Conservation (phyloP, 2,329 filamentous ascomycete genomes). For the Alternaria brassicae region DNA sequence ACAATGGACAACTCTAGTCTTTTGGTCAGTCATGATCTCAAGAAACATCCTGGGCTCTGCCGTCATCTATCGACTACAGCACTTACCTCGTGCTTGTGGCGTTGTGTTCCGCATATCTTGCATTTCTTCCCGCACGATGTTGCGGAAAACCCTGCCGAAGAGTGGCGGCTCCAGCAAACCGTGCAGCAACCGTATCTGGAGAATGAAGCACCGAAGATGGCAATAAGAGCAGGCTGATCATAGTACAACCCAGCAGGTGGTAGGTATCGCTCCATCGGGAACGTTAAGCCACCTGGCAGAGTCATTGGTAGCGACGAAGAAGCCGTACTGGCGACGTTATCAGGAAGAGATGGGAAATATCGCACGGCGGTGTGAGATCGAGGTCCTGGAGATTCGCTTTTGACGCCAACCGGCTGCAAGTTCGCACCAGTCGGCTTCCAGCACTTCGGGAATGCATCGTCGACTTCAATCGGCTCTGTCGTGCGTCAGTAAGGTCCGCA, state of each 20-base stretch:
- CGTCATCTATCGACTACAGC: neutral
- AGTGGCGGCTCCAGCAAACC: neutral
- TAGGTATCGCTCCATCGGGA: neutral
- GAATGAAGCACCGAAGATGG: neutral
- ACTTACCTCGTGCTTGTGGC: neutral
- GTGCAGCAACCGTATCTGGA: neutral
- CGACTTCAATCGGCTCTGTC: neutral
- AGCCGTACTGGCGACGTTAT: neutral
- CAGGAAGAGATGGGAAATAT: neutral
- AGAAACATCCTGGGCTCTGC: too few species aligned
- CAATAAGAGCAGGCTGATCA: neutral
- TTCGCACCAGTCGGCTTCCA: neutral
- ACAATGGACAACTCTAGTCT: neutral
- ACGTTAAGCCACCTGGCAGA: neutral
- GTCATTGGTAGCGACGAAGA: neutral
- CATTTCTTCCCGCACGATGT: neutral
- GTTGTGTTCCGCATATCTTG: neutral
- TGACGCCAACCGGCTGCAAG: neutral
- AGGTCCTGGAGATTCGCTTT: neutral
- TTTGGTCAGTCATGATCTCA: neutral
- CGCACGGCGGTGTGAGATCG: neutral
- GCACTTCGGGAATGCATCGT: neutral
- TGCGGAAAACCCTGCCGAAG: neutral
- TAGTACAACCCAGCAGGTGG: neutral
- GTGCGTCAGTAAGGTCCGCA: neutral